Evolutionary conservation across 2,329 filamentous ascomycete genomes (phyloP), one percentile per base, ranked within the genome.

Genomic region (Macrophomina tecta): DNA sequence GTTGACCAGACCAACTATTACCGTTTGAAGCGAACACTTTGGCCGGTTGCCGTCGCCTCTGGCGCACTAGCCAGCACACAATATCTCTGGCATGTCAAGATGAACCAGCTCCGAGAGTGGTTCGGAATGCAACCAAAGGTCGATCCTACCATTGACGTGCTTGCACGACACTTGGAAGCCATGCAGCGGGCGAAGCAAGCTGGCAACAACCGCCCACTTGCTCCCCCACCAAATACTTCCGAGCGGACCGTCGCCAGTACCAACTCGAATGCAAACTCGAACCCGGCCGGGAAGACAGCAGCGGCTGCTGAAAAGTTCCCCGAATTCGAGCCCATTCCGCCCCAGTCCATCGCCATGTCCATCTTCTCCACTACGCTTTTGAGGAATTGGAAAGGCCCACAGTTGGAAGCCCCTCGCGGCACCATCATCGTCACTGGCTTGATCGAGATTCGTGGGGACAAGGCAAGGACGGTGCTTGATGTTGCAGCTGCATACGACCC

Each of bases 401-500:
- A 73, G 45, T 65, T 72, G 6, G 76, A 80, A 42, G 72, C 79
- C 0, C 82, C 83, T 5, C 77, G 82, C 12, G 83, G 83, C 3
- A 77, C 76, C 3, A 78, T 84, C 62, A 68, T 80, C 0, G 78
- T 85, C 12, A 73, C 75, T 1, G 83, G 82, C 4, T 65, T 84
- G 40, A 74, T 85, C 1, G 81, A 84, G 66, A 70, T 85, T 3
- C 72, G 77, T n/a, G 83, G 83, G 6, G 71, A 74, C 8, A 76
- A 73, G 52, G 82, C 79, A 0, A 75, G 74, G 49, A 70, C 81
- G 66, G 78, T 80, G 5, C 68, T 84, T n/a, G 81, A 83, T 66
- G 80, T 85, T 2, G 68, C 72, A 8, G 80, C 76, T 5, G 76
- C 74, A 5, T 85, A 84, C 69, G 81, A 85, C 66, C 82, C 82